Conservation (phyloP, 331 rosid species). For the Saraca asoca region DNA sequence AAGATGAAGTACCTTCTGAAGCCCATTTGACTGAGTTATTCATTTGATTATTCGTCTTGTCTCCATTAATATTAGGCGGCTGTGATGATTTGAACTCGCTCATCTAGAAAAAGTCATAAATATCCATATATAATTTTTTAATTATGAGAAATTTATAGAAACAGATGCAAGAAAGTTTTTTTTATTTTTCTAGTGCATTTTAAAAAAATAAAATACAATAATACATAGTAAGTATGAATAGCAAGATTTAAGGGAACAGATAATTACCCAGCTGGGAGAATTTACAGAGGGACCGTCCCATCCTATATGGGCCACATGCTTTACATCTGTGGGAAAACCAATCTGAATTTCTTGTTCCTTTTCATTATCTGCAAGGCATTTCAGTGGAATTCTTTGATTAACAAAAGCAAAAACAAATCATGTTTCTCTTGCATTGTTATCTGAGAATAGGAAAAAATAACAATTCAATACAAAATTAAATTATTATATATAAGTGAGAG, state of each 20-base stretch:
- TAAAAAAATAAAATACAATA: neutral
- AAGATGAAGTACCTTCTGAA: constrained; percentile 43
- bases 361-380: constrained; percentile 52
- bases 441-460: no score
- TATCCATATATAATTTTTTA: constrained; percentile 3
- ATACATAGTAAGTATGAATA: neutral
- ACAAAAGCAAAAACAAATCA: neutral
- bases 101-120: constrained; percentile 55
- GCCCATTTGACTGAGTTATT: constrained; percentile 39
- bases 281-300: constrained; percentile 92
- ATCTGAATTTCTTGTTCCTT: constrained; percentile 78
- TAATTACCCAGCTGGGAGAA: constrained; percentile 85
- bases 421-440: no score
- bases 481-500: constrained; percentile 2
- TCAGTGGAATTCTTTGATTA: neutral
- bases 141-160: constrained; percentile 21
- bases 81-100: constrained; percentile 59
- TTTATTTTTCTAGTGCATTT: constrained; percentile 4
- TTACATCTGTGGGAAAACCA: constrained; percentile 92
- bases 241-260: neutral
- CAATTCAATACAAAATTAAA: no score
- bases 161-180: no score
- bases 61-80: constrained; percentile 41
- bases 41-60: constrained; percentile 19
- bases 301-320: constrained; percentile 95